Percentiles rank a stretch among this genome's conserved stretches.
Conservation (phyloP, 306 rosid genomes). For the Acmispon strigosus region DNA sequence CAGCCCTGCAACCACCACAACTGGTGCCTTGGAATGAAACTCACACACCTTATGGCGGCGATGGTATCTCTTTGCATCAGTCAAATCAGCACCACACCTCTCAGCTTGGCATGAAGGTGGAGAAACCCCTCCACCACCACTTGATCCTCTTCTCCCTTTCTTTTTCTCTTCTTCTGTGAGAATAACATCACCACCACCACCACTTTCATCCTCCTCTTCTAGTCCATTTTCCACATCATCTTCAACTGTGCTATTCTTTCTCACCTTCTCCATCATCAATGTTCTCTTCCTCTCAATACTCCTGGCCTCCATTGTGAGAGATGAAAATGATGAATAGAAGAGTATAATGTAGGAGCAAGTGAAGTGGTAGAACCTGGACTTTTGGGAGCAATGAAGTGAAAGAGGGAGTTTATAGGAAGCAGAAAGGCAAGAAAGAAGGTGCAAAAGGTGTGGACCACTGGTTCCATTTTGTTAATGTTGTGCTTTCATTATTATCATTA, state of each 20-base stretch:
- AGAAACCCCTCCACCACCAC: conserved; percentile 36
- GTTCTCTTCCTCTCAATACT: conserved; percentile 46
- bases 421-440: conserved; percentile 30
- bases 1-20: conserved; percentile 61
- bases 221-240: conserved; percentile 60
- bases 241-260: conserved; percentile 33
- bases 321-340: neutral
- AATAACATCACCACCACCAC: neutral
- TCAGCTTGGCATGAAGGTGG: conserved; percentile 74
- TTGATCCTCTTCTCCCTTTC: conserved; percentile 44
- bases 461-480: conserved; percentile 26
- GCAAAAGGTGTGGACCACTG: conserved; percentile 53
- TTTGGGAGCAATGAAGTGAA: conserved; percentile 30
- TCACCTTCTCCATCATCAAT: conserved; percentile 36
- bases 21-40: conserved; percentile 74
- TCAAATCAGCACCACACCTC: conserved; percentile 66
- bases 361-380: conserved; percentile 10
- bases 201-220: conserved; percentile 51
- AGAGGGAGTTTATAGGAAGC: conserved; percentile 31
- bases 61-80: conserved; percentile 72
- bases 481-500: conserved; percentile 2
- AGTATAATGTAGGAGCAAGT: neutral
- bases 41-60: conserved; percentile 99
- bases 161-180: conserved; percentile 43
- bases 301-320: conserved; percentile 50